These are phyloP conservation scores for Saturnispora zaruensis DNA, from an alignment of 805 yeast species.

Conservation along the genomic window DNA sequence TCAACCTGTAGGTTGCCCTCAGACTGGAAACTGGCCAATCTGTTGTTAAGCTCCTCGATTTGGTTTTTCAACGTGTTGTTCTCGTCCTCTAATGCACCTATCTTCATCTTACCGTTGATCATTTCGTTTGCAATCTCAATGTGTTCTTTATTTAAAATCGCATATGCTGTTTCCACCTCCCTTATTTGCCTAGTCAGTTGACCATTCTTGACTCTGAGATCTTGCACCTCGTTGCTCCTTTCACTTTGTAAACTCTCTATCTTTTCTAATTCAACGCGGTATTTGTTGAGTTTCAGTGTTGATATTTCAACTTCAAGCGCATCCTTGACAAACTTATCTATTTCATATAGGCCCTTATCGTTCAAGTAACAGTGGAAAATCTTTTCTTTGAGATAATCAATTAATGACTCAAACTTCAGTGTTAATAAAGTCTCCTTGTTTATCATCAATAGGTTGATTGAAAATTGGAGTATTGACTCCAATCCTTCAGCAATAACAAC, in stretches of 20 bases:
- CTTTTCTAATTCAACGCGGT: constrained; percentile 65
- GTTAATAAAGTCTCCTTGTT: constrained; percentile 52
- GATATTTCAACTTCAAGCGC: constrained; percentile 65
- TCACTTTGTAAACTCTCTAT: constrained; percentile 61
- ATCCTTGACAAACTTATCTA: constrained; percentile 69
- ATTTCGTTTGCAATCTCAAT: constrained; percentile 79
- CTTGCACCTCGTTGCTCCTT: constrained; percentile 53
- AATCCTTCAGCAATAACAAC: constrained; percentile 84
- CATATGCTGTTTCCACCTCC: constrained; percentile 60
- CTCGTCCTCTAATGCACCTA: constrained; percentile 71
- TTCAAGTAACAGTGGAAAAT: constrained; percentile 59
- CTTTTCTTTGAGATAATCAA: constrained; percentile 71
- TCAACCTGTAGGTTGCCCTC: constrained; percentile 18
- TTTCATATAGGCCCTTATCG: constrained; percentile 36
- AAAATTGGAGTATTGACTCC: constrained; percentile 78
- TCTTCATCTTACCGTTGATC: constrained; percentile 66
- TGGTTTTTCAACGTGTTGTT: constrained; percentile 49
- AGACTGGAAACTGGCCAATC: constrained; percentile 30
- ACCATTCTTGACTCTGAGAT: constrained; percentile 56
- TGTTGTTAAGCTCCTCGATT: constrained; percentile 39
- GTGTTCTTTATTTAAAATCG: constrained; percentile 71
- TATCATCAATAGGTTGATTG: constrained; percentile 67
- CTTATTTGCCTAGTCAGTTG: constrained; percentile 64
- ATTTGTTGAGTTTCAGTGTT: constrained; percentile 66
- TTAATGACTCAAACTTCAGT: constrained; percentile 65